A percentile compares a stretch with the other conserved stretches of the same genome.
phyloP scores from a whole-genome alignment of 176 grass and related monocot species.

The Aechmea fasciata region DNA sequence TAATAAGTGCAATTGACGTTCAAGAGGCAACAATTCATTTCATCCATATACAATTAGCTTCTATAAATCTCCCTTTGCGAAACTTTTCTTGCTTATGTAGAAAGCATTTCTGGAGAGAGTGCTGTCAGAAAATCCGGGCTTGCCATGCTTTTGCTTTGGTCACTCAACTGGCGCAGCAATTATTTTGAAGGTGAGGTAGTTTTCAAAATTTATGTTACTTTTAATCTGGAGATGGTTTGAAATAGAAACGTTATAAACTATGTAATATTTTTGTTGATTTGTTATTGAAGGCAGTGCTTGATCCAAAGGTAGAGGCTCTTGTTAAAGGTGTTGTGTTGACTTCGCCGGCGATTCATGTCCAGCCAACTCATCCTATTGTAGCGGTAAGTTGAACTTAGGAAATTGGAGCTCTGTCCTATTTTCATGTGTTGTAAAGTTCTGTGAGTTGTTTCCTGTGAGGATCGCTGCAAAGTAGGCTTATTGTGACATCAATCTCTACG shows the following conservation, averaged over 20 bases:
- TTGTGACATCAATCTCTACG: background rate
- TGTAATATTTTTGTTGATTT: background rate
- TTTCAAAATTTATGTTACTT: background rate
- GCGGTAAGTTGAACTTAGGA: conserved; percentile 19
- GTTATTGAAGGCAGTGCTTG: conserved; percentile 46
- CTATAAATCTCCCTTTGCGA: background rate
- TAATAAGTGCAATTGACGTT: no score
- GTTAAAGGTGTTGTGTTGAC: conserved; percentile 57
- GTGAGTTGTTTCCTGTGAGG: background rate
- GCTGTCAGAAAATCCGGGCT: conserved; percentile 44
- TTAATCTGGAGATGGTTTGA: background rate
- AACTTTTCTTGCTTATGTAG: conserved; percentile 26
- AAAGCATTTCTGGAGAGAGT: conserved; percentile 81
- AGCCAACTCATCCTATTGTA: conserved; percentile 57
- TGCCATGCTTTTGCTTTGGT: conserved; percentile 80
- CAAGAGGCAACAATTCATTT: no score
- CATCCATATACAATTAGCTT: background rate
- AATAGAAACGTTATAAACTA: conserved; percentile 4
- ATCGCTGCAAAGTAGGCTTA: background rate
- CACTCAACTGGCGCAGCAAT: conserved; percentile 91
- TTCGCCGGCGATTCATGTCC: conserved; percentile 74
- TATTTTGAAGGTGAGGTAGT: conserved; percentile 58
- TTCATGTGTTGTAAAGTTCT: background rate
- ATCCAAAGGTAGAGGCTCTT: conserved; percentile 44
- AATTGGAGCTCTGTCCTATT: background rate